These are phyloP conservation scores for Metarhizium brunneum DNA, from an alignment of 2,329 filamentous ascomycete species.

Conservation along the genomic window DNA sequence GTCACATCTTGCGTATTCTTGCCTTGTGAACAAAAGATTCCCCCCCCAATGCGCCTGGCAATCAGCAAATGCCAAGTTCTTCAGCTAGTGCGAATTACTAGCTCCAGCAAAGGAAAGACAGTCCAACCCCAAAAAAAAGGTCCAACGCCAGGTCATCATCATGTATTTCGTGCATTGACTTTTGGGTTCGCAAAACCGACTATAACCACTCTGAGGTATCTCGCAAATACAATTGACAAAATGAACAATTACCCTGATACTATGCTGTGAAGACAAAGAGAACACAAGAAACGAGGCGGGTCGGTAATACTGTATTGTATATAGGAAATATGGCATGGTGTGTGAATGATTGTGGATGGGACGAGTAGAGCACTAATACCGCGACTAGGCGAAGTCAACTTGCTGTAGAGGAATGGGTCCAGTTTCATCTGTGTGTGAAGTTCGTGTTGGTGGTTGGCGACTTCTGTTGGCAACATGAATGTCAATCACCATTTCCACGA, in stretches of 20 bases:
- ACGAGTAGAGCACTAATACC: neutral
- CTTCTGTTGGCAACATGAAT: slow-evolving; percentile 32
- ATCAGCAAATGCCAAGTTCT: neutral
- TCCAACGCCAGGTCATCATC: slow-evolving; percentile 18
- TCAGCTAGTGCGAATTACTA: neutral
- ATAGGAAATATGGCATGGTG: neutral
- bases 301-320: slow-evolving; percentile 2
- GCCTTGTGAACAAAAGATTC: neutral
- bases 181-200: slow-evolving; percentile 11
- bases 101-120: neutral
- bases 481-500: slow-evolving; percentile 44
- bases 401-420: slow-evolving; percentile 27
- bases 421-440: slow-evolving; percentile 23
- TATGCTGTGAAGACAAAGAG: neutral
- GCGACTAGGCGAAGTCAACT: slow-evolving; percentile 6
- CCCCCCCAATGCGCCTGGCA: neutral
- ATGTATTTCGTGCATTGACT: slow-evolving; percentile 10
- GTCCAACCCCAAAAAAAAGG: slow-evolving; percentile 3
- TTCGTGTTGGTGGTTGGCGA: slow-evolving; percentile 18
- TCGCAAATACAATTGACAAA: slow-evolving; percentile 14
- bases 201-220: slow-evolving; percentile 20
- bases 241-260: neutral
- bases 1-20: neutral
- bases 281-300: neutral
- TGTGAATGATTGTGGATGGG: neutral